A percentile compares a stretch with the other conserved stretches of the same genome.
Evolutionary conservation across 371 early-diverging fungal species (phyloP).

Genomic region (Dichotomocladium elegans): DNA sequence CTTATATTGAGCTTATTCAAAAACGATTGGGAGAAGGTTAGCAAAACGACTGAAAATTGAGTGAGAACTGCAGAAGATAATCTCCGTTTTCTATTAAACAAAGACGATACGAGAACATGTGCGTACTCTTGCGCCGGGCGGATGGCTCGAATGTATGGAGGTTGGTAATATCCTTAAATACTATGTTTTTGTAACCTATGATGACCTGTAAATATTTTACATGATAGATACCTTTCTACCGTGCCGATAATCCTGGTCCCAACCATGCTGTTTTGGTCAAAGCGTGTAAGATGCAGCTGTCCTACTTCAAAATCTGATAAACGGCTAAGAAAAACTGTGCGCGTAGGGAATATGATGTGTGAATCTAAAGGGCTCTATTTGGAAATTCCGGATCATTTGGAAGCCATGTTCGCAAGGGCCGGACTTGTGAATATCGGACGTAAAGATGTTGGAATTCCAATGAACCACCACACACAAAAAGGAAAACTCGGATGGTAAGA

Average conservation of each 20-base stretch:
- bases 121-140: conserved; percentile 31
- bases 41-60: too few relatives aligned
- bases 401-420: background rate
- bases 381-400: background rate
- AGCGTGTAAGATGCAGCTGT: background rate
- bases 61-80: background rate
- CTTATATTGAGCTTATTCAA: conserved; percentile 26
- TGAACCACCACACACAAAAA: conserved; percentile 4
- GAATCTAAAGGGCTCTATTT: background rate
- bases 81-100: background rate
- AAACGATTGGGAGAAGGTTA: conserved; percentile 26
- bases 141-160: conserved; percentile 43
- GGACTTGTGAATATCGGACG: background rate
- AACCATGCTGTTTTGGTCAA: background rate
- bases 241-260: conserved; percentile 2
- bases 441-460: conserved; percentile 4
- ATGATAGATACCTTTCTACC: background rate
- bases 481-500: conserved; percentile 2
- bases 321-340: too few relatives aligned
- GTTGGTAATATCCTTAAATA: conserved; percentile 1
- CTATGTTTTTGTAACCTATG: background rate
- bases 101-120: background rate
- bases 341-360: background rate
- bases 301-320: background rate
- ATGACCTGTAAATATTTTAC: too few relatives aligned